Evolutionary conservation across 306 rosid genomes (phyloP).

Genomic region (Macrotyloma uniflorum): DNA sequence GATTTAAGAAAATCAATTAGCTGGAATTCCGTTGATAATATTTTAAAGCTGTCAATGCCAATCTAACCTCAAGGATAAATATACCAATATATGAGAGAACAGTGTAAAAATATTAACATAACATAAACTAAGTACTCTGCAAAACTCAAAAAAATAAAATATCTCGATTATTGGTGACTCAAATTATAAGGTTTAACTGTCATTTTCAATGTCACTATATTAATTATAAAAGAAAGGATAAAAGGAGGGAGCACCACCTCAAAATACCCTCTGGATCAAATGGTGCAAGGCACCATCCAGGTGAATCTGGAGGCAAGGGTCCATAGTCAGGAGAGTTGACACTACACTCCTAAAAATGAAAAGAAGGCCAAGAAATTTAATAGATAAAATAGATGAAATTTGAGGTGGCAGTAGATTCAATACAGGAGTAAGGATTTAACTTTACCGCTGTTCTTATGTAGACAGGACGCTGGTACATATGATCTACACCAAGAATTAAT

Average conservation of each 20-base stretch:
- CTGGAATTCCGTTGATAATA: slow-evolving; percentile 22
- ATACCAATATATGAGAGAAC: not conserved
- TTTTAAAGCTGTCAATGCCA: slow-evolving; percentile 21
- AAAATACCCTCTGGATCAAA: slow-evolving; percentile 83
- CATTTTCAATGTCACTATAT: slow-evolving; percentile 9
- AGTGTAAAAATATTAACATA: not conserved
- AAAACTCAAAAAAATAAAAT: not conserved
- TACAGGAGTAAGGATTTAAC: slow-evolving; percentile 35
- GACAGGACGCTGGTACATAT: slow-evolving; percentile 79
- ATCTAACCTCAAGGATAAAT: not conserved
- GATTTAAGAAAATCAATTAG: slow-evolving; percentile 41
- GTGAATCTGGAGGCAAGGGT: slow-evolving; percentile 71
- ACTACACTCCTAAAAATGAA: slow-evolving; percentile 69
- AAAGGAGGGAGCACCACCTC: slow-evolving; percentile 52
- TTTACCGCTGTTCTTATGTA: slow-evolving; percentile 76
- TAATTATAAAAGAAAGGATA: slow-evolving; percentile 8
- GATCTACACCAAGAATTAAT: slow-evolving; percentile 66
- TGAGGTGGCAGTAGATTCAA: slow-evolving; percentile 30
- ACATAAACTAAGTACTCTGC: slow-evolving; percentile 13
- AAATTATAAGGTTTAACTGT: slow-evolving; percentile 4
- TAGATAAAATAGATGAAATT: slow-evolving; percentile 20
- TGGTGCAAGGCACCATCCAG: slow-evolving; percentile 84
- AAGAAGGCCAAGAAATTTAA: slow-evolving; percentile 34
- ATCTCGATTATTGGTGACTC: not conserved
- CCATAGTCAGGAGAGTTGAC: slow-evolving; percentile 80